These are phyloP conservation scores for Panaeolus cyanescens DNA, from an alignment of 768 basidiomycete species.

Conservation along the genomic window DNA sequence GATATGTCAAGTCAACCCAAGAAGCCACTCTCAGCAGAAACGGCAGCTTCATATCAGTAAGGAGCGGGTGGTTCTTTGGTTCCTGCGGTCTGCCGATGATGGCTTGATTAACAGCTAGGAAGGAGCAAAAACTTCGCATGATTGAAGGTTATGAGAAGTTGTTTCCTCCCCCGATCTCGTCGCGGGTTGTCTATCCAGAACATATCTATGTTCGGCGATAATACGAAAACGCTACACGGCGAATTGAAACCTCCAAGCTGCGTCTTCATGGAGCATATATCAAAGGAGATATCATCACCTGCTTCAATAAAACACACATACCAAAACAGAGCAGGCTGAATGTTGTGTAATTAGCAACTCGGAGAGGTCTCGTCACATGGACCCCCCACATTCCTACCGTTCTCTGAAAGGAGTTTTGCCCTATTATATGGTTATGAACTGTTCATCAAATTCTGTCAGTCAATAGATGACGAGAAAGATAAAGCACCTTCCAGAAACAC, in stretches of 20 bases:
- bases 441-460: not conserved
- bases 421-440: not conserved
- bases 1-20: conserved; percentile 35
- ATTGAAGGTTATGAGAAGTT: conserved; percentile 19
- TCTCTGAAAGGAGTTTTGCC: not conserved
- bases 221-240: not conserved
- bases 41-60: conserved; percentile 26
- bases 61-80: conserved; percentile 15
- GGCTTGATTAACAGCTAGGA: conserved; percentile 19
- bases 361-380: not conserved
- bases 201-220: not conserved
- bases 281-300: not conserved
- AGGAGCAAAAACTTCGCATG: conserved; percentile 13
- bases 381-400: not conserved
- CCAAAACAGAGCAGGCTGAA: not conserved
- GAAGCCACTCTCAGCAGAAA: conserved; percentile 26
- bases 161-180: conserved; percentile 20
- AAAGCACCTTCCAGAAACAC: not conserved
- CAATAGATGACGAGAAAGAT: not conserved
- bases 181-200: conserved; percentile 10
- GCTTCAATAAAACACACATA: not conserved
- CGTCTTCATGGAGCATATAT: not conserved
- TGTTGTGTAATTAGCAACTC: not conserved
- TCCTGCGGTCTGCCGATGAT: conserved; percentile 29
- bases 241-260: not conserved